Conservation (phyloP, 805 yeast species). For the Candida sakaeoensis region DNA sequence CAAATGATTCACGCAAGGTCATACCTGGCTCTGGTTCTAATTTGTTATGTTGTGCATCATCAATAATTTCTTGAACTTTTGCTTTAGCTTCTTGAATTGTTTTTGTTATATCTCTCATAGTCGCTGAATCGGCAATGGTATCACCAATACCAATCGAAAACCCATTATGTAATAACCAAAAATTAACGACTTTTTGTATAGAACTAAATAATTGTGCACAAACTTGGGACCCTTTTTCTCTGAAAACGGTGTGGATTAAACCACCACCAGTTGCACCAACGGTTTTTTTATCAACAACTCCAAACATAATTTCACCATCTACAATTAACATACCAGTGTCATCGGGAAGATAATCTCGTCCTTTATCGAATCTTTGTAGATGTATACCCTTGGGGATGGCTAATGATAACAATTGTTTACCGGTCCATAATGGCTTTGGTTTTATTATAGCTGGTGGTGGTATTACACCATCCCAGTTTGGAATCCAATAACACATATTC, state of each 20-base stretch:
- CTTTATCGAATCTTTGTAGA: conserved; percentile 89
- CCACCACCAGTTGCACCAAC: conserved; percentile 99
- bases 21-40: conserved; percentile 98
- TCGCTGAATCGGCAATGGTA: conserved; percentile 95
- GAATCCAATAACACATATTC: conserved; percentile 97
- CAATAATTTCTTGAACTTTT: conserved; percentile 89
- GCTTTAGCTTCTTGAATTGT: conserved; percentile 91
- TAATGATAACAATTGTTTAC: conserved; percentile 89
- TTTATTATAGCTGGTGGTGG: conserved; percentile 93
- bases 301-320: conserved; percentile 95
- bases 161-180: conserved; percentile 94
- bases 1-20: conserved; percentile 98
- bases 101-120: conserved; percentile 90
- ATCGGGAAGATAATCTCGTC: conserved; percentile 75
- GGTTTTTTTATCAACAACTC: conserved; percentile 96
- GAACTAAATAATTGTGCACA: conserved; percentile 91
- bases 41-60: conserved; percentile 85
- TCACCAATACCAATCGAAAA: conserved; percentile 99
- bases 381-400: conserved; percentile 96
- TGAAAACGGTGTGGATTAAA: conserved; percentile 91
- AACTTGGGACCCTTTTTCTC: conserved; percentile 91
- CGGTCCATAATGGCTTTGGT: conserved; percentile 97
- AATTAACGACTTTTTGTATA: conserved; percentile 92
- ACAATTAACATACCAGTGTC: conserved; percentile 95
- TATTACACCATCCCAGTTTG: conserved; percentile 97